A percentile compares a stretch with the other conserved stretches of the same genome.
Evolutionary conservation across 352 stramenopile genomes (phyloP).

Genomic region (Pythium oligandrum): DNA sequence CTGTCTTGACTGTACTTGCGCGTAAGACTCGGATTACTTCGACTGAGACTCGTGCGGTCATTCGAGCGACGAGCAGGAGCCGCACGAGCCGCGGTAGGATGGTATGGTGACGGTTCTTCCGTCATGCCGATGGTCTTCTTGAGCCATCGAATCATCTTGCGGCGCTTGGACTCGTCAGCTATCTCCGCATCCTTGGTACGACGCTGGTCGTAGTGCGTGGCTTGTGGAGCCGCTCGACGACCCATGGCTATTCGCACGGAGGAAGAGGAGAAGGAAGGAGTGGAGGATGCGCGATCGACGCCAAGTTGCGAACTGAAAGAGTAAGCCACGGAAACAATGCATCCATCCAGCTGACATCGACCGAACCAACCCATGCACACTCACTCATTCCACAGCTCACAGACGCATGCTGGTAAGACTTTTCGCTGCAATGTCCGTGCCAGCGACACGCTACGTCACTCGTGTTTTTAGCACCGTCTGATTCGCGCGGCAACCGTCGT

Average conservation of each 20-base stretch:
- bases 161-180: constrained; percentile 13
- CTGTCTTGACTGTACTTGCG: constrained; percentile 10
- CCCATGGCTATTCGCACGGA: neutral
- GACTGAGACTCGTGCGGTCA: constrained; percentile 1
- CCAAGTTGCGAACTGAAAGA: constrained; percentile 1
- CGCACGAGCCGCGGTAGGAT: neutral
- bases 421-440: too few species aligned
- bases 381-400: too few species aligned
- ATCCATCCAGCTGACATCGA: too few species aligned
- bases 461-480: too few species aligned
- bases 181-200: constrained; percentile 4
- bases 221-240: neutral
- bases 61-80: neutral
- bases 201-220: neutral
- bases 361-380: too few species aligned
- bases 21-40: neutral
- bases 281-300: neutral
- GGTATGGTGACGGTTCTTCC: constrained; percentile 3
- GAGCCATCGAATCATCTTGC: constrained; percentile 23
- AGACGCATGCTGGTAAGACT: too few species aligned
- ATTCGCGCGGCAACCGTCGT: too few species aligned
- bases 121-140: constrained; percentile 20
- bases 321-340: too few species aligned
- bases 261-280: too few species aligned
- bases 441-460: too few species aligned